phyloP scores from a whole-genome alignment of 2,329 filamentous ascomycete genomes.

The Davidsoniella eucalypti region DNA sequence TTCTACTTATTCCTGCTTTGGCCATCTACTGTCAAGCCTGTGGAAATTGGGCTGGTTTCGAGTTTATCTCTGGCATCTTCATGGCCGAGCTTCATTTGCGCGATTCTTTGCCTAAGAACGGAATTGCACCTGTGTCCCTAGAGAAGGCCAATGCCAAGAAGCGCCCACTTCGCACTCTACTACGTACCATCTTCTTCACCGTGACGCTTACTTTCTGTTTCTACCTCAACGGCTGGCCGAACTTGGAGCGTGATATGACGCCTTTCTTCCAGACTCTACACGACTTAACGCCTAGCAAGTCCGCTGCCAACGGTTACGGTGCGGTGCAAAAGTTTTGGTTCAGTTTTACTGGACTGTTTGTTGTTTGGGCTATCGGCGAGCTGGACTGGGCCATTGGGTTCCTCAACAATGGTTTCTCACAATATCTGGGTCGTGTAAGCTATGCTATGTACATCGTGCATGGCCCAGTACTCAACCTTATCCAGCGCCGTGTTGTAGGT shows the following conservation, averaged over 20 bases:
- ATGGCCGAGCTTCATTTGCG: conserved; percentile 39
- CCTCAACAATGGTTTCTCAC: conserved; percentile 32
- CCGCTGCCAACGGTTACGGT: conserved; percentile 33
- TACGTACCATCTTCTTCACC: conserved; percentile 6
- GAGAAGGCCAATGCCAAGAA: conserved; percentile 2
- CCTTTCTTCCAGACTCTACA: conserved; percentile 26
- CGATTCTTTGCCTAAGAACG: conserved; percentile 12
- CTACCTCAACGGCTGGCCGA: conserved; percentile 14
- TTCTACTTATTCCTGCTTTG: conserved; percentile 25
- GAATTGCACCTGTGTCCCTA: conserved; percentile 4
- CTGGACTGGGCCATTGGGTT: conserved; percentile 30
- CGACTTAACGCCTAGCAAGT: conserved; percentile 30
- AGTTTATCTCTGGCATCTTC: conserved; percentile 35
- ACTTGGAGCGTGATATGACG: conserved; percentile 11
- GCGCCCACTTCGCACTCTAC: neutral
- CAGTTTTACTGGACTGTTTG: conserved; percentile 33
- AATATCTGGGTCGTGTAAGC: conserved; percentile 44
- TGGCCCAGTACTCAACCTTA: conserved; percentile 12
- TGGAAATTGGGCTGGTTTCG: conserved; percentile 13
- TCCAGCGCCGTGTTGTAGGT: conserved; percentile 7
- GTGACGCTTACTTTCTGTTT: conserved; percentile 19
- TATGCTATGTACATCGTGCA: conserved; percentile 47
- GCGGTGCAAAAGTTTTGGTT: conserved; percentile 36
- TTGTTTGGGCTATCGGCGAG: conserved; percentile 33
- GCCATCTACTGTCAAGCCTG: conserved; percentile 23